phyloP scores from a whole-genome alignment of 345 rosid genomes.

The Bruguiera sexangula region DNA sequence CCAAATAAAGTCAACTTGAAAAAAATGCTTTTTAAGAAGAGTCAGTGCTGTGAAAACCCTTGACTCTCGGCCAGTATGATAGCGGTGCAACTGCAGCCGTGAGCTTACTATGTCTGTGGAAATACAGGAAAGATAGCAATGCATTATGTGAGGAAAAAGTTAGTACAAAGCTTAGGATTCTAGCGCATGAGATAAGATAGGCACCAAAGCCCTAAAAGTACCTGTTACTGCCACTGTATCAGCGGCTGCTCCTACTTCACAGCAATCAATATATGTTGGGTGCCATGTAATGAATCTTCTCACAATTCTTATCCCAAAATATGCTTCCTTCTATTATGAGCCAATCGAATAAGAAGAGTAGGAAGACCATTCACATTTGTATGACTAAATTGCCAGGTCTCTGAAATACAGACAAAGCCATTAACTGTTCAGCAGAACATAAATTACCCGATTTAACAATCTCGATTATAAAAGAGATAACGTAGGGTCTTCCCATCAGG shows the following conservation, averaged over 20 bases:
- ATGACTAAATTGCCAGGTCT: background rate
- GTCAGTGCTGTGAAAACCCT: constrained; percentile 77
- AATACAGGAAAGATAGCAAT: constrained; percentile 4
- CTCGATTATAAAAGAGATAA: background rate
- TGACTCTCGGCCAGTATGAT: constrained; percentile 74
- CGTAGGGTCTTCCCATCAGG: no score
- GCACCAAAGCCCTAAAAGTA: constrained; percentile 10
- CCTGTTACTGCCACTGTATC: constrained; percentile 99
- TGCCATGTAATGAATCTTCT: constrained; percentile 96
- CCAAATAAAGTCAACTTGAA: constrained; percentile 42
- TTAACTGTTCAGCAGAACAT: background rate
- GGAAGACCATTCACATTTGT: background rate
- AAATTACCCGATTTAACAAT: background rate
- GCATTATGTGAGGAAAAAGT: background rate
- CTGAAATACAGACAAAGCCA: constrained; percentile 5
- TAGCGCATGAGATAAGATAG: background rate
- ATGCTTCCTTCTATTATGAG: constrained; percentile 69
- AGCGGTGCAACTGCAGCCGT: constrained; percentile 71
- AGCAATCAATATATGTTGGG: constrained; percentile 91
- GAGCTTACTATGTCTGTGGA: constrained; percentile 76
- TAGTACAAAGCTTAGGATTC: background rate
- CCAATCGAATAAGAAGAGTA: background rate
- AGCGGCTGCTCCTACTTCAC: constrained; percentile 98
- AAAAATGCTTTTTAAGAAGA: constrained; percentile 76
- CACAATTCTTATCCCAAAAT: constrained; percentile 97